Evolutionary conservation across 805 yeast species (phyloP), one percentile per base, ranked within the genome.

Genomic region (Kazachstania africana): DNA sequence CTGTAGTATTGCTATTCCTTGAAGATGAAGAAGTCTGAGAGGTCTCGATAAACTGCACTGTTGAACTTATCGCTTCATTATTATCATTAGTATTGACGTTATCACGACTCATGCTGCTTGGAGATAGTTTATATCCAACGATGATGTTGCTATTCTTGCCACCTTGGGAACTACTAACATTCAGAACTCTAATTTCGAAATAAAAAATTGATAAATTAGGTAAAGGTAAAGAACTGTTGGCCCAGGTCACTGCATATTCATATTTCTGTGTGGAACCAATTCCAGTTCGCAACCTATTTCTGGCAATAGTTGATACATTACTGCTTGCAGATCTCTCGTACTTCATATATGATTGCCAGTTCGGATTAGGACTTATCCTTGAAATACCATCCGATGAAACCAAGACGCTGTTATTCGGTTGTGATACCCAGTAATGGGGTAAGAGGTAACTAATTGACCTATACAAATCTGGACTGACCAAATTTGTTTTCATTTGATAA

Each of bases 341-440:
- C 3, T 44, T 38, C 29, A 43, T 32, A 17, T 40, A 37, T 2
- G 45, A 38, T 24, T 46, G 49, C 45, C 47, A 50, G 32, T 42
- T 43, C 4, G 55, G 50, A 23, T 51, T 51, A 3, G 50, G 47
- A 26, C 37, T 29, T 8, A 47, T 16, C 12, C 32, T 32, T 12
- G 37, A 32, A 8, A 49, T 36, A 4, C 56, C 58, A 42, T 54
- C 58, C 8, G 35, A 35, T 17, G 59, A 48, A 12, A 50, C 24
- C 5, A 36, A 13, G 8, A 53, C 33, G 21, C 50, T 38, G 24
- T 49, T 47, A 21, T 42, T 45, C 2, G 52, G 29, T 32, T 45
- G 56, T 8, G 37, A 14, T 5, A 41, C 25, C 59, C 59, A 54
- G 16, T 36, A 35, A 23, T 43, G 45, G 2, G 59, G 59, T 26